A percentile compares a stretch with the other conserved stretches of the same genome.
Evolutionary conservation across 176 grass and related monocot genomes (phyloP).

Genomic region (Eragrostis curvula): DNA sequence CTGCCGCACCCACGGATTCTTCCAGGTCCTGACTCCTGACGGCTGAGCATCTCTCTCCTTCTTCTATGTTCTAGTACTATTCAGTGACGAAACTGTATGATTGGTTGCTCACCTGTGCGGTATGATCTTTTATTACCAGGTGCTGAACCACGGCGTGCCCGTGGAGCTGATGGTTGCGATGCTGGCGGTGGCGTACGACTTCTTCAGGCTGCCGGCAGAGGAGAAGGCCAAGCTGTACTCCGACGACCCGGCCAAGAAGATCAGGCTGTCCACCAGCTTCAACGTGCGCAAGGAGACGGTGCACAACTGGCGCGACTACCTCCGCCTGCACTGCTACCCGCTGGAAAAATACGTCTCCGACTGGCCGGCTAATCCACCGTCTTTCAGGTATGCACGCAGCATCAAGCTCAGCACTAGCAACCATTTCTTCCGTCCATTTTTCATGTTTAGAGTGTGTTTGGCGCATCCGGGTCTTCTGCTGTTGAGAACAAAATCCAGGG

Average conservation of each 20-base stretch:
- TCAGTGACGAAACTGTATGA: not conserved
- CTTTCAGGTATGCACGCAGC: constrained; percentile 74
- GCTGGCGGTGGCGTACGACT: constrained; percentile 49
- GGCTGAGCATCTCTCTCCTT: no score
- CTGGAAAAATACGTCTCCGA: constrained; percentile 64
- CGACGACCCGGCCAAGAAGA: constrained; percentile 89
- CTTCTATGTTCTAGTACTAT: no score
- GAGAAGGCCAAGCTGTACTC: constrained; percentile 92
- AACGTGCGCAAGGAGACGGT: constrained; percentile 87
- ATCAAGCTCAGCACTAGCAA: no score
- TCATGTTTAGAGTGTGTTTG: no score
- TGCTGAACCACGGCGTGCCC: constrained; percentile 69
- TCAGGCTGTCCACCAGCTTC: constrained; percentile 93
- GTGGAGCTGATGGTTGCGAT: constrained; percentile 35
- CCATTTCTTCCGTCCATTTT: no score
- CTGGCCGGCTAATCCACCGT: constrained; percentile 65
- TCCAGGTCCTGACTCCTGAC: constrained; percentile 56
- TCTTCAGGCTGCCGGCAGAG: constrained; percentile 72
- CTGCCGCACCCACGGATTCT: constrained; percentile 70
- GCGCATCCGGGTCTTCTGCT: no score
- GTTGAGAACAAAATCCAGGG: no score
- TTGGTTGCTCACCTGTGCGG: no score
- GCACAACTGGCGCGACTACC: constrained; percentile 95
- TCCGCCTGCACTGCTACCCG: constrained; percentile 92
- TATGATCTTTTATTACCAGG: no score